Evolutionary conservation across 768 basidiomycete species (phyloP).

Genomic region (Rhizopogon vinicolor): DNA sequence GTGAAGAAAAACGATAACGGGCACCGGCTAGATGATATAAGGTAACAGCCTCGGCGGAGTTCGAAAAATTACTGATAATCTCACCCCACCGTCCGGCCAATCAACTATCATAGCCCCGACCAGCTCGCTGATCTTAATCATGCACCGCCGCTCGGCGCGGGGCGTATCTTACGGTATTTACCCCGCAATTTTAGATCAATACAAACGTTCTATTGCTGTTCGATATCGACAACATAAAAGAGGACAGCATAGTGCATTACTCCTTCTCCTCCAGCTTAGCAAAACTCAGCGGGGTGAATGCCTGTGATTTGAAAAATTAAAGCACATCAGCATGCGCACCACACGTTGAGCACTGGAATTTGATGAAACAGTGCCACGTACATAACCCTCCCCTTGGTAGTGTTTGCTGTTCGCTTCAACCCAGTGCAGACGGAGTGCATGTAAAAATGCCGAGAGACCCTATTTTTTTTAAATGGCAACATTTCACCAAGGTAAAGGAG

Average conservation of each 20-base stretch:
- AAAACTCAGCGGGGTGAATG: constrained; percentile 46
- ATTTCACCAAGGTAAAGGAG: background rate
- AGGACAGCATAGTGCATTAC: constrained; percentile 14
- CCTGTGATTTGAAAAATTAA: constrained; percentile 27
- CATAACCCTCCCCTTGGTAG: constrained; percentile 86
- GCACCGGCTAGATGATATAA: constrained; percentile 11
- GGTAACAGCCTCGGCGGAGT: constrained; percentile 20
- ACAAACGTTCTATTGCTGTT: constrained; percentile 4
- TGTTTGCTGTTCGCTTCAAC: constrained; percentile 98
- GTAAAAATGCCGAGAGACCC: constrained; percentile 94
- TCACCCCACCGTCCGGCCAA: background rate
- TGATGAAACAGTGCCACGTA: constrained; percentile 38
- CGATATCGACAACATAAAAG: constrained; percentile 15
- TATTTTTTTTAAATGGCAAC: constrained; percentile 24
- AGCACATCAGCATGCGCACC: constrained; percentile 18
- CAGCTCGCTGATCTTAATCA: constrained; percentile 2
- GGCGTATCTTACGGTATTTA: constrained; percentile 4
- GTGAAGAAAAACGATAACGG: constrained; percentile 16
- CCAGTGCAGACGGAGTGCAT: constrained; percentile 96
- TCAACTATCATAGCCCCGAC: background rate
- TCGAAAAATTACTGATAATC: constrained; percentile 19
- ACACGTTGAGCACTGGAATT: constrained; percentile 19
- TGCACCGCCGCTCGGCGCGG: constrained; percentile 7
- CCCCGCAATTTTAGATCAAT: constrained; percentile 3
- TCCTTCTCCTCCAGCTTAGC: constrained; percentile 37